These are phyloP conservation scores for Fusarium sp. DNA, from an alignment of 2,329 filamentous ascomycete genomes.

Conservation along the genomic window DNA sequence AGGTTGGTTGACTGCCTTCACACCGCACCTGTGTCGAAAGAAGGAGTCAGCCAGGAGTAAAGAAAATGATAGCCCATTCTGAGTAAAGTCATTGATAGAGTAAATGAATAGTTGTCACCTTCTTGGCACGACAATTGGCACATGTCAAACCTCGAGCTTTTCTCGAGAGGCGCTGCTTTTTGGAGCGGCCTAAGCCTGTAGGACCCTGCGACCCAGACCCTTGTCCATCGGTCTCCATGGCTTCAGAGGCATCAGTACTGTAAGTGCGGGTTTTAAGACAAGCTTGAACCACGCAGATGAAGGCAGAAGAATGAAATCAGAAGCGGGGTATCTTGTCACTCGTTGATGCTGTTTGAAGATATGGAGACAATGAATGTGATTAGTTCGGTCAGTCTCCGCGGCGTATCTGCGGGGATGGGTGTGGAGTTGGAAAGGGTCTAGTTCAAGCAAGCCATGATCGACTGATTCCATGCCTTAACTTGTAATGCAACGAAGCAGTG, in stretches of 20 bases:
- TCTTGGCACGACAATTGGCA: constrained; percentile 6
- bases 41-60: not conserved
- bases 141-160: constrained; percentile 8
- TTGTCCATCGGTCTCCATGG: constrained; percentile 3
- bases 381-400: not conserved
- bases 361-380: not conserved
- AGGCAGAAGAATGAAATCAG: too few relatives aligned
- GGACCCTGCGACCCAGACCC: not conserved
- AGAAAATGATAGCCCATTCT: not conserved
- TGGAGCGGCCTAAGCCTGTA: not conserved
- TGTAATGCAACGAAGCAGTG: not conserved
- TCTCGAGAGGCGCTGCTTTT: constrained; percentile 4
- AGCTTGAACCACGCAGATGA: too few relatives aligned
- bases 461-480: too few relatives aligned
- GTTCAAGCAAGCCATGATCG: too few relatives aligned
- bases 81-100: too few relatives aligned
- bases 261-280: too few relatives aligned
- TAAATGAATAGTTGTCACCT: not conserved
- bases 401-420: not conserved
- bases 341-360: too few relatives aligned
- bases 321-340: too few relatives aligned
- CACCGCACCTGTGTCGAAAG: not conserved
- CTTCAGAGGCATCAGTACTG: not conserved
- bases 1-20: constrained; percentile 7
- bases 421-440: too few relatives aligned